A percentile compares a stretch with the other conserved stretches of the same genome.
Conservation (phyloP, 768 basidiomycete genomes). For the Tylopilus intermedius region DNA sequence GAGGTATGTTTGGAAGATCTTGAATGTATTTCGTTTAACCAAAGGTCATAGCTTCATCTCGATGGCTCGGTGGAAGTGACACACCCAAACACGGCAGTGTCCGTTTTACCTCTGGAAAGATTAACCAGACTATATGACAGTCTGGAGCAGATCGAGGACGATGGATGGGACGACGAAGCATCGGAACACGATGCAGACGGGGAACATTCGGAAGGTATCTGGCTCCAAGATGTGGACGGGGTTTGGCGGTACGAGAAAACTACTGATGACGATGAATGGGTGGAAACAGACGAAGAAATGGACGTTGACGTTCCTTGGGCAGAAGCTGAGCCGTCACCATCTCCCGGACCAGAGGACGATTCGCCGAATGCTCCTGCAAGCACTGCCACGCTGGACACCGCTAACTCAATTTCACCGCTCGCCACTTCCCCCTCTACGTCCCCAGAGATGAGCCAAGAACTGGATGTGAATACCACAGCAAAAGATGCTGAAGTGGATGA, state of each 20-base stretch:
- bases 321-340: constrained; percentile 22
- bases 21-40: constrained; percentile 6
- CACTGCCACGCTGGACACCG: constrained; percentile 16
- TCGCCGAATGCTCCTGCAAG: constrained; percentile 14
- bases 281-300: constrained; percentile 35
- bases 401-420: constrained; percentile 22
- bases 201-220: constrained; percentile 38
- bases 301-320: constrained; percentile 31
- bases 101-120: constrained; percentile 56
- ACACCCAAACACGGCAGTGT: constrained; percentile 52
- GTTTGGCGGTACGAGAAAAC: constrained; percentile 30
- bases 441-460: constrained; percentile 31
- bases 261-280: constrained; percentile 38
- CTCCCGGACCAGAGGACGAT: constrained; percentile 16
- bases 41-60: constrained; percentile 50
- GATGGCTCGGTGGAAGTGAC: constrained; percentile 73
- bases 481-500: constrained; percentile 33
- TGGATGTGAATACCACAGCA: constrained; percentile 21
- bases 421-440: constrained; percentile 28
- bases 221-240: constrained; percentile 40
- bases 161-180: constrained; percentile 45
- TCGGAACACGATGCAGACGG: constrained; percentile 36
- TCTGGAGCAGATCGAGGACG: constrained; percentile 73
- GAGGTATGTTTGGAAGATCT: constrained; percentile 41
- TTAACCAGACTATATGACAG: constrained; percentile 78